A percentile compares a stretch with the other conserved stretches of the same genome.
These are phyloP conservation scores for Neurospora cerealis DNA, from an alignment of 495 filamentous ascomycete genomes.

Conservation along the genomic window DNA sequence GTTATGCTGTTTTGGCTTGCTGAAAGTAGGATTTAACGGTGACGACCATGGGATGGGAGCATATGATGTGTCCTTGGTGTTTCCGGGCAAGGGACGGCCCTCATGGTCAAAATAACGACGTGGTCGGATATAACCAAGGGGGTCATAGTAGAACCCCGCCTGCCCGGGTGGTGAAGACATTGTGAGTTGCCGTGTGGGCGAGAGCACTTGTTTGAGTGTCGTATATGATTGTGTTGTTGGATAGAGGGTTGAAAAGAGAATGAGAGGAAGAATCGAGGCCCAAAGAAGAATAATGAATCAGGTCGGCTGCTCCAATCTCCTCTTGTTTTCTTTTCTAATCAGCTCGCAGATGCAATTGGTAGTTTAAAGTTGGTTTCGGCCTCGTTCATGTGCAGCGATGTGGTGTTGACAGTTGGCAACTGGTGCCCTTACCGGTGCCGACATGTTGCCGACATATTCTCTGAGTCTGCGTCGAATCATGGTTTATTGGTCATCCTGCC, in stretches of 20 bases:
- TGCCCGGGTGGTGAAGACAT: neutral
- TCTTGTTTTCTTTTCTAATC: neutral
- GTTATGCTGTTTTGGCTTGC: neutral
- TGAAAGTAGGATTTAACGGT: neutral
- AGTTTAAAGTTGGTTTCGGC: neutral
- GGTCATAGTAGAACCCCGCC: neutral
- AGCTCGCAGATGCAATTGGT: neutral
- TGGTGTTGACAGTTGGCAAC: neutral
- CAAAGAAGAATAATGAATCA: neutral
- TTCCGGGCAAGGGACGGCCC: neutral
- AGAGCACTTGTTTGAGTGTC: neutral
- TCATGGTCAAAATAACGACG: neutral
- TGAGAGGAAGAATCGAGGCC: neutral
- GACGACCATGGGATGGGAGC: neutral
- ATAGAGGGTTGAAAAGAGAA: too few relatives aligned
- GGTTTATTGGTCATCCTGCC: neutral
- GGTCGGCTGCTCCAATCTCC: fast-evolving
- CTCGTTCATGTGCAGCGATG: neutral
- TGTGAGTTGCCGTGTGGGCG: neutral
- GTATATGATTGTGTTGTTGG: neutral
- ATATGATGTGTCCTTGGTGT: neutral
- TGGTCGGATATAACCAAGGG: neutral
- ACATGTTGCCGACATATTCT: neutral
- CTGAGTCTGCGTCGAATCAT: neutral
- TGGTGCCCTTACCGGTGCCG: neutral